Evolutionary conservation across 345 rosid species (phyloP), one percentile per base, ranked within the genome.

Genomic region (Acer campestre): DNA sequence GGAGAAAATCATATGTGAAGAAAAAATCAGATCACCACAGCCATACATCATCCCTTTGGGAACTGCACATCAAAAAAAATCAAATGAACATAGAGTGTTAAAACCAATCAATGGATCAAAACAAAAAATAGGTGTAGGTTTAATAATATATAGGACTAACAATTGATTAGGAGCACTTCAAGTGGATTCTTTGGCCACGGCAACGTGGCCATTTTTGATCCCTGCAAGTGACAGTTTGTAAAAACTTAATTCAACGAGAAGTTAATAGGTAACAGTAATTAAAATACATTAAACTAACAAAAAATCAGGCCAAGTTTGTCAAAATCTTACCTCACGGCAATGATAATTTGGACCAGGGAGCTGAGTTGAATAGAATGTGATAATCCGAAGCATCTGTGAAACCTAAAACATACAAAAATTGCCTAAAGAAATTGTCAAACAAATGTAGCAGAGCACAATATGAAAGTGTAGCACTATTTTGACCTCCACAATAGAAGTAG

Each of bases 271-370:
- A 70, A 61, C 22, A 56, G 63, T 48, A 73, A 17, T 18, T 10
- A 40, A 44, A 40, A 71, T 22, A 56, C 46, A 71, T 35, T 56
- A 55, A 76, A 23, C 27, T 35, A 42, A 55, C 20, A 55, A 40
- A 16, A 38, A 65, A 46, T 11, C 49, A 31, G 25, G 46, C 55
- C 20, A 71, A 65, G 55, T 1, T 4, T 67, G 70, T 18, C 40
- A 49, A 68, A 17, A 59, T 44, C 64, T 46, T 82, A 92, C 98
- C 91, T 90, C 93, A 35, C 90, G 95, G 73, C 98, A 94, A 75
- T 94, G 98, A 80, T 93, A 93, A 78, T 90, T 92, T 27, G 97
- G 98, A 62, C 95, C 97, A 53, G 93, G 98, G 80, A 94, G 88
- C 88, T 89, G 97, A 17, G 98, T 92, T n/a, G 95, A 86, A 83